Base-by-base conservation (phyloP, 495 filamentous ascomycete genomes). In the Neurospora tetraspora region DNA sequence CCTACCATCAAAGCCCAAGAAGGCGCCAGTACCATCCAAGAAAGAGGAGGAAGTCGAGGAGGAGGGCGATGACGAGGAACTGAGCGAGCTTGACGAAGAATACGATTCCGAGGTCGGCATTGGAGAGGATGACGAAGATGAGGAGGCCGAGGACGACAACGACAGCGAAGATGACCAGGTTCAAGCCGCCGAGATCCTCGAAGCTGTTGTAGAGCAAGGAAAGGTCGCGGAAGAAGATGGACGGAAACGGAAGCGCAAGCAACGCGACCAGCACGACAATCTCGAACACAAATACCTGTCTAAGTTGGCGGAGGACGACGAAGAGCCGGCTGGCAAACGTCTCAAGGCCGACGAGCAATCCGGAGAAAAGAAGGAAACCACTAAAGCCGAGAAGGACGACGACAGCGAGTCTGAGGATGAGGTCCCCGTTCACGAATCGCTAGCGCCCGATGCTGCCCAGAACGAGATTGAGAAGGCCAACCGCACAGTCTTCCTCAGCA, bases 401-500 rank as follows among this genome's bases (percentile, higher is more conserved):
- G 78, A 80, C 42, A 80, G 81, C 7, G 78, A 61, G 34, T 74
- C 73, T 27, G 79, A 77, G 38, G 75, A 71, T 38, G 78, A 80
- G 68, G 69, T 73, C 9, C 81, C 84, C 2, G 71, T 86, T 5
- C 87, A 89, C 75, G 87, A 89, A 71, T 85, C 86, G n/a, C 77
- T 86, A 34, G 74, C 77, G 20, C 81, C 82, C 40, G 85, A 85
- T 18, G 74, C 80, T 70, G 75, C 79, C 9, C 81, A 80, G 20
- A 70, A 82, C 4, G 93, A 96, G 73, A 72, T 96, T 0, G 92
- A 96, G 45, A 97, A 97, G 81, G 93, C 96, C 18, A 88, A 88
- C 72, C 91, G 96, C 27, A 98, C 96, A 4, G 89, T 99, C 59
- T 99, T 98, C 81, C 84, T 99, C 37, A 92, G 91, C 74, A 99